Evolutionary conservation across 805 yeast species (phyloP), one percentile per base, ranked within the genome.

Genomic region (Wickerhamiella qilinensis): DNA sequence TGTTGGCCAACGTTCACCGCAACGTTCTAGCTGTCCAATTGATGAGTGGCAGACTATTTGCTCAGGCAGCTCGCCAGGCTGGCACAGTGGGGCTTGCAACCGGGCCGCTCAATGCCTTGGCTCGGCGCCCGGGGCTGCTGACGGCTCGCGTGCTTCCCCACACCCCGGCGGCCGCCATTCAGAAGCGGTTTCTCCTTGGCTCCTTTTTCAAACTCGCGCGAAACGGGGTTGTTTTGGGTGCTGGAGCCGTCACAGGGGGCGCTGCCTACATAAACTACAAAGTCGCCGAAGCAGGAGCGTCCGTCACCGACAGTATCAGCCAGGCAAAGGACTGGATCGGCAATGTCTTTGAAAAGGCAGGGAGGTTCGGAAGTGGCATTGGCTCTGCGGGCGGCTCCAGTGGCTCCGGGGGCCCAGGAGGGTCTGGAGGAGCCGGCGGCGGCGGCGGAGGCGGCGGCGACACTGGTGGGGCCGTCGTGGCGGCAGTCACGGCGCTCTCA

Each of bases 231-330:
- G 88, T 84, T 1, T 77, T 77, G 46, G 63, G 88, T 44, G 62
- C 85, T 0, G 97, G 96, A 2, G 85, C 94, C 0, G 58, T 85
- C 27, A 95, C 93, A 2, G 97, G 96, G 9, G 94, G 93, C 6
- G 93, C 94, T 0, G 78, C 94, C 2, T 91, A 85, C 54, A 76
- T 88, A 36, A 84, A 86, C 16, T 86, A 86, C 57, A 88, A 91
- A 56, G 80, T 86, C 8, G 93, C 85, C 29, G 93, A 88, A 57
- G 93, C 93, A 1, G 67, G 82, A 0, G 64, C 56, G 29, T 82
- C 70, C 49, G 73, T 94, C 1, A 66, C 66, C 39, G 93, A 80
- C 43, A 73, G 73, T 51, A 49, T 88, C 32, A 64, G 66, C 7
- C 64, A 73, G 41, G 63, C 77, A 20, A 71, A 71, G 39, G 94